Conservation (phyloP, 2,329 filamentous ascomycete genomes). For the Furcasterigmium sp. region DNA sequence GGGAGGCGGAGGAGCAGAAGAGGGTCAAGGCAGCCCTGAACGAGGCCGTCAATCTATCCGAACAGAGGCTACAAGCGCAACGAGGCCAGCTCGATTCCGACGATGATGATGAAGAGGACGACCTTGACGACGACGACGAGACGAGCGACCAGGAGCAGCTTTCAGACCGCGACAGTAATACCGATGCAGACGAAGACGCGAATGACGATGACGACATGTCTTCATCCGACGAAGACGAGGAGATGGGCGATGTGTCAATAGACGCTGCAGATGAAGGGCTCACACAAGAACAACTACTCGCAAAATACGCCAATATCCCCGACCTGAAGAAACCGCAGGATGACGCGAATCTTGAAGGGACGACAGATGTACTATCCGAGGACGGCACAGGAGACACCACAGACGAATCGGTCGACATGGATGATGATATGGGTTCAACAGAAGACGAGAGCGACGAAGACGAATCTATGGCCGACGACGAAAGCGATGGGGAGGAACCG, state of each 20-base stretch:
- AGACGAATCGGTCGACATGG: constrained; percentile 65
- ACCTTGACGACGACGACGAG: constrained; percentile 43
- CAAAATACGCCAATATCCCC: constrained; percentile 64
- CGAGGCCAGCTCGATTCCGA: constrained; percentile 50
- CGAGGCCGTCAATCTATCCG: constrained; percentile 67
- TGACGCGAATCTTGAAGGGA: constrained; percentile 16
- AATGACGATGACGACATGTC: constrained; percentile 51
- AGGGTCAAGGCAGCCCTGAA: constrained; percentile 65
- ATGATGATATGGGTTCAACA: constrained; percentile 58
- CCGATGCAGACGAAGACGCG: constrained; percentile 29
- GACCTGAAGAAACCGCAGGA: constrained; percentile 28
- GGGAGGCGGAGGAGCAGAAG: constrained; percentile 60
- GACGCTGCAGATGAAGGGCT: constrained; percentile 57
- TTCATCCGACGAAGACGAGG: constrained; percentile 58
- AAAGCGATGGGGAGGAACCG: constrained; percentile 34
- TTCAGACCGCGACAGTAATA: constrained; percentile 26
- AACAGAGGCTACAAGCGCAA: constrained; percentile 62
- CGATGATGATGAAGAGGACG: constrained; percentile 36
- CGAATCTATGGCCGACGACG: constrained; percentile 38
- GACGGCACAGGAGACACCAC: constrained; percentile 44
- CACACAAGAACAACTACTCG: constrained; percentile 62
- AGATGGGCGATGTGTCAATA: constrained; percentile 27
- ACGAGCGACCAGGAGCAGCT: constrained; percentile 26
- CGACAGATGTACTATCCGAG: constrained; percentile 4
- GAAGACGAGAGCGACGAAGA: constrained; percentile 41